phyloP scores from a whole-genome alignment of 768 basidiomycete genomes.

The Trichaptum fuscoviolaceum region DNA sequence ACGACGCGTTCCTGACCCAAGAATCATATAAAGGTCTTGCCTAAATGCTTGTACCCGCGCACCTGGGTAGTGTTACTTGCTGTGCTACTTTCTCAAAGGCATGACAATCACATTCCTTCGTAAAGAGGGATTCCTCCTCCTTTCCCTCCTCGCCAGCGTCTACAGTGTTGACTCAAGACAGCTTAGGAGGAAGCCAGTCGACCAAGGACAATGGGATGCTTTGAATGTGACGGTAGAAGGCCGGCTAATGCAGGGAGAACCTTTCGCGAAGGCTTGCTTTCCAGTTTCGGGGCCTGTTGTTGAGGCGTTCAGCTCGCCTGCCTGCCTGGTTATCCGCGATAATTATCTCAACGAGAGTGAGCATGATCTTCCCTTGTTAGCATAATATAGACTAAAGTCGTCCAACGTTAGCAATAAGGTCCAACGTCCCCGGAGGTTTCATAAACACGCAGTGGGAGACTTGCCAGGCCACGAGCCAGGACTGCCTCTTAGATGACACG shows the following conservation, averaged over 20 bases:
- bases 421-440: neutral
- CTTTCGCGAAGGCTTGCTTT: constrained; percentile 17
- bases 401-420: neutral
- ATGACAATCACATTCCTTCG: neutral
- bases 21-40: neutral
- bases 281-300: neutral
- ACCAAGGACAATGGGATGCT: constrained; percentile 1
- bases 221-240: constrained; percentile 14
- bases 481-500: constrained; percentile 19
- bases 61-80: neutral
- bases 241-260: constrained; percentile 12
- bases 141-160: neutral
- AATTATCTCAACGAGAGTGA: constrained; percentile 17
- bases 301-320: constrained; percentile 7
- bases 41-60: neutral
- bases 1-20: neutral
- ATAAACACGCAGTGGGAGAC: constrained; percentile 18
- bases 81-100: neutral
- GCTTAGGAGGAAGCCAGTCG: neutral
- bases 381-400: too few species aligned
- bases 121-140: neutral
- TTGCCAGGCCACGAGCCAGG: constrained; percentile 17
- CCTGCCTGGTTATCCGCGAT: constrained; percentile 13
- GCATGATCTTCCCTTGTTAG: neutral
- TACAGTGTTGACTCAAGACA: neutral